Evolutionary conservation across 441 rosid species (phyloP).

Genomic region (Pelargonium myrrhifolium): DNA sequence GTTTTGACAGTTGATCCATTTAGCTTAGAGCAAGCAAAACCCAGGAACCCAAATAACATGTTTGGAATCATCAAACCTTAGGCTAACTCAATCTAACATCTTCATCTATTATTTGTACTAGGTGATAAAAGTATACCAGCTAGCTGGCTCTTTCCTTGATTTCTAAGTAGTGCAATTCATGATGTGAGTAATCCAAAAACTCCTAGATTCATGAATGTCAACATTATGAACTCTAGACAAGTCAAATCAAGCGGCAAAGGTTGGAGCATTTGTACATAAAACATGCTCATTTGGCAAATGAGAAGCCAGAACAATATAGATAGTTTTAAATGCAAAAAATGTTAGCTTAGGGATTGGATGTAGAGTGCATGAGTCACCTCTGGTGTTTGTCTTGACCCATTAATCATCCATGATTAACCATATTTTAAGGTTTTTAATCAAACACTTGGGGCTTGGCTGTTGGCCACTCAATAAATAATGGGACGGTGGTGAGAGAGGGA

Average conservation of each 20-base stretch:
- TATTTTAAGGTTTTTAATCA: slow-evolving; percentile 23
- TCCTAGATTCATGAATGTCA: slow-evolving; percentile 3
- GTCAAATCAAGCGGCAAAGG: slow-evolving; percentile 30
- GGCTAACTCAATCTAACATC: neutral
- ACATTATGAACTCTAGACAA: slow-evolving; percentile 5
- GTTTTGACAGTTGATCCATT: neutral
- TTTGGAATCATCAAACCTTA: neutral
- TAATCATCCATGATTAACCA: slow-evolving; percentile 21
- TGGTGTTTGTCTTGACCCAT: slow-evolving; percentile 32
- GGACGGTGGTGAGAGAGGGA: slow-evolving; percentile 15
- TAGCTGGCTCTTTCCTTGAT: neutral
- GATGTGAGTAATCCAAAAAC: neutral
- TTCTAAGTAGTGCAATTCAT: neutral
- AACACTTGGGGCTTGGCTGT: slow-evolving; percentile 39
- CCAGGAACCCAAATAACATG: neutral
- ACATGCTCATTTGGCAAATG: slow-evolving; percentile 19
- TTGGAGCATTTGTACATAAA: slow-evolving; percentile 32
- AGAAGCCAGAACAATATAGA: slow-evolving; percentile 21
- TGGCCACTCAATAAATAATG: slow-evolving; percentile 44
- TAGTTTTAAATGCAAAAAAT: slow-evolving; percentile 31
- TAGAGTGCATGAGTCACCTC: slow-evolving; percentile 34
- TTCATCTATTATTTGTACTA: too few relatives aligned
- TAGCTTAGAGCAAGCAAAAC: neutral
- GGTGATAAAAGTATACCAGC: too few relatives aligned
- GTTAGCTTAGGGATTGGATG: slow-evolving; percentile 37